A percentile compares a stretch with the other conserved stretches of the same genome.
These are phyloP conservation scores for Salix koriyanagi DNA, from an alignment of 345 rosid species.

Conservation along the genomic window DNA sequence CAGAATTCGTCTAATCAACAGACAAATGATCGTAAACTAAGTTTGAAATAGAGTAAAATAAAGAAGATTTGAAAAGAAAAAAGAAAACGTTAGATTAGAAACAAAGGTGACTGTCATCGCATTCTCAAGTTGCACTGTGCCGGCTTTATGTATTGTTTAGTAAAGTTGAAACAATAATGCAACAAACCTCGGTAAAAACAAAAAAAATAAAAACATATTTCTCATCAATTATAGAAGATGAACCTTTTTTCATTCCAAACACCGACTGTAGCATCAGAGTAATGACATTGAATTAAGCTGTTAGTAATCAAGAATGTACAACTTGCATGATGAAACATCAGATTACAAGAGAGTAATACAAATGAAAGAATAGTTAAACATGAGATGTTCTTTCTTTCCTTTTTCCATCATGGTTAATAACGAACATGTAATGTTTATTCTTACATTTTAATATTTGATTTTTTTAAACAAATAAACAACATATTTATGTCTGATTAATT, in stretches of 20 bases:
- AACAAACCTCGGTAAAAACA: not conserved
- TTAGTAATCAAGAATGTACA: not conserved
- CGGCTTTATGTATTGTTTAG: not conserved
- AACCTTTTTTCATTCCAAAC: not conserved
- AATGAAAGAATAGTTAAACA: not conserved
- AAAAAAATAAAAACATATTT: not conserved
- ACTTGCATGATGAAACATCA: not conserved
- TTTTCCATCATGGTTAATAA: not conserved
- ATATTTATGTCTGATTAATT: not conserved
- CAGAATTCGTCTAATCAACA: not conserved
- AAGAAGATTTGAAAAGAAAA: not conserved
- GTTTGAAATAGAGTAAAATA: not conserved
- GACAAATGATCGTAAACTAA: not conserved
- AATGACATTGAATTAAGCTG: not conserved
- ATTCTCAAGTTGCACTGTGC: not conserved
- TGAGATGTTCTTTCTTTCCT: too few relatives aligned
- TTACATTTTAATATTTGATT: too few relatives aligned
- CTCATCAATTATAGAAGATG: not conserved
- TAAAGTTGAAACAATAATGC: not conserved
- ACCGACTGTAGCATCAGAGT: not conserved
- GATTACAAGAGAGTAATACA: not conserved
- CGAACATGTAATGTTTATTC: not conserved
- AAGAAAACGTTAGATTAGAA: not conserved
- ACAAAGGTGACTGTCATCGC: conserved; percentile 1
- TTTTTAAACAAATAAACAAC: not conserved